Conservation (phyloP, 257 asterid species). For the Pogostemon cablin region DNA sequence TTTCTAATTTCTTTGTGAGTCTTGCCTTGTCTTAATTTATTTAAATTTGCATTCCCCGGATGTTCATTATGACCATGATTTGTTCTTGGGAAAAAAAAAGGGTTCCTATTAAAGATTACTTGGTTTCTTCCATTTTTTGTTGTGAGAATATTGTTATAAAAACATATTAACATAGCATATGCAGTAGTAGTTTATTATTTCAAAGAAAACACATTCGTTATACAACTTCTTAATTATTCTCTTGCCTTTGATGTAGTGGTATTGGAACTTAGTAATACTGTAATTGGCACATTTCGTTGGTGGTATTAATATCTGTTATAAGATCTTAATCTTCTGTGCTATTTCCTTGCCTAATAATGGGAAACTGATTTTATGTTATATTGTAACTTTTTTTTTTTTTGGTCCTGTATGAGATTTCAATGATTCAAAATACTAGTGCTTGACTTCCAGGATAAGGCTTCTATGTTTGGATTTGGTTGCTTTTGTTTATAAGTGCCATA, state of each 20-base stretch:
- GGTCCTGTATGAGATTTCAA: background rate
- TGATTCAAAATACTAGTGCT: background rate
- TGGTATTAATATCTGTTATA: background rate
- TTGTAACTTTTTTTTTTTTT: conserved; percentile 9
- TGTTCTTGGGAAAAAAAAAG: background rate
- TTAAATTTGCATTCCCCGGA: background rate
- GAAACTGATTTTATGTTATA: background rate
- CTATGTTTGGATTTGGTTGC: background rate
- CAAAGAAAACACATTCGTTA: background rate
- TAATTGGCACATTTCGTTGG: background rate
- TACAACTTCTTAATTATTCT: background rate
- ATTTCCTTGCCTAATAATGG: background rate
- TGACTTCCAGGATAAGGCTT: background rate
- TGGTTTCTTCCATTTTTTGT: conserved; percentile 11
- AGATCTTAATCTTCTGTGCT: background rate
- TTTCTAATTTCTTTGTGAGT: background rate
- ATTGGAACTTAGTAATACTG: background rate
- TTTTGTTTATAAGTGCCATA: background rate
- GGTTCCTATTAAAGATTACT: background rate
- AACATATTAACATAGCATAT: conserved; percentile 3
- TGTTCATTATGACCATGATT: background rate
- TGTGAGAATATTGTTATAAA: background rate
- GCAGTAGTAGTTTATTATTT: conserved; percentile 3
- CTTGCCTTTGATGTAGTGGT: conserved; percentile 9
- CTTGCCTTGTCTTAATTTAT: background rate